These are phyloP conservation scores for Hemerocallis citrina DNA, from an alignment of 106 monocot species.

Conservation along the genomic window DNA sequence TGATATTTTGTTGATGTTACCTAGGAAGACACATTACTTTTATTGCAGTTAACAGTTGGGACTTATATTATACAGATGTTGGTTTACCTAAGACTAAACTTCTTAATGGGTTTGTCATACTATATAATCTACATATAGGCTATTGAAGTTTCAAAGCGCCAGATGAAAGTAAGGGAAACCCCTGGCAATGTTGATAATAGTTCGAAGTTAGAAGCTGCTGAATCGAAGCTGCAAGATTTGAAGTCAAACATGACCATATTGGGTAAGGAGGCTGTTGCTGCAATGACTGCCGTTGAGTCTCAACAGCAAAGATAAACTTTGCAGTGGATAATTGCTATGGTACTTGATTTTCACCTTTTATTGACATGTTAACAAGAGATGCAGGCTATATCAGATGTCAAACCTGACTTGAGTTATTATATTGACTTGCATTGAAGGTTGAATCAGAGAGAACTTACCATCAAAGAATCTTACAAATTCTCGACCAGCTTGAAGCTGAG, in stretches of 20 bases:
- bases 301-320: slow-evolving; percentile 91
- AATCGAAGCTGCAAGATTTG: slow-evolving; percentile 75
- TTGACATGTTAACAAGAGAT: neutral
- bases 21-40: too few relatives aligned
- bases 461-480: slow-evolving; percentile 70
- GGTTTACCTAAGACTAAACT: too few relatives aligned
- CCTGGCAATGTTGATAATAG: slow-evolving; percentile 65
- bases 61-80: too few relatives aligned
- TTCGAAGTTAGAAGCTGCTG: slow-evolving; percentile 75
- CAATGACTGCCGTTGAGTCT: slow-evolving; percentile 89
- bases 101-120: too few relatives aligned
- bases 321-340: slow-evolving; percentile 80
- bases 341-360: slow-evolving; percentile 13
- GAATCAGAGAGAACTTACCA: slow-evolving; percentile 82
- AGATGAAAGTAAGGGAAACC: slow-evolving; percentile 68
- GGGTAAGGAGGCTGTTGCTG: slow-evolving; percentile 80
- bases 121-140: slow-evolving; percentile 27
- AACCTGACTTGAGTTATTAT: slow-evolving; percentile 1
- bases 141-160: slow-evolving; percentile 89
- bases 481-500: slow-evolving; percentile 86
- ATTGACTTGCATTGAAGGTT: slow-evolving; percentile 42
- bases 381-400: neutral
- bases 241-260: slow-evolving; percentile 76
- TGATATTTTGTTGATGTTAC: too few relatives aligned
- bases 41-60: too few relatives aligned